These are phyloP conservation scores for Dunaliella primolecta DNA, from an alignment of 139 green algal genomes.

Conservation along the genomic window DNA sequence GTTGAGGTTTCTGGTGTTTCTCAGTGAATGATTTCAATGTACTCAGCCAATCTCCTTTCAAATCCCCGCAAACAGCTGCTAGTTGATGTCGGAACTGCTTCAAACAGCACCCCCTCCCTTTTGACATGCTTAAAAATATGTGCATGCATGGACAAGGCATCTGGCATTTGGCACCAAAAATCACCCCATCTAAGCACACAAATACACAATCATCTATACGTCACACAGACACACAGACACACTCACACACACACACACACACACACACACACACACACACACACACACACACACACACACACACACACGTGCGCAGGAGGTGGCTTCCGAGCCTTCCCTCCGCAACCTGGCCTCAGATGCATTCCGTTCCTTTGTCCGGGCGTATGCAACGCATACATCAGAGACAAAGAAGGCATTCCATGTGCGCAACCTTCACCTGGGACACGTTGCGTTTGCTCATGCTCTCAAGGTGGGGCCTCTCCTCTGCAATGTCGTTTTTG, in stretches of 20 bases:
- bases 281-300: neutral
- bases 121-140: too few species aligned
- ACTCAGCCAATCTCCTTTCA: too few species aligned
- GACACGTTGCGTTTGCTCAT: constrained; percentile 88
- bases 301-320: constrained; percentile 39
- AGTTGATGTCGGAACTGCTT: too few species aligned
- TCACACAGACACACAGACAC: constrained; percentile 4
- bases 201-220: neutral
- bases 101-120: too few species aligned
- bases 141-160: too few species aligned
- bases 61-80: too few species aligned
- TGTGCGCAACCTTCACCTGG: constrained; percentile 85
- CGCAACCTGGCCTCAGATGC: constrained; percentile 59
- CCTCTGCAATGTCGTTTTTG: too few species aligned
- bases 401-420: constrained; percentile 56
- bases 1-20: too few species aligned
- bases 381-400: constrained; percentile 77
- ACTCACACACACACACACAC: neutral
- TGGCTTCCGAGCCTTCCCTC: constrained; percentile 43
- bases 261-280: neutral
- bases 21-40: too few species aligned
- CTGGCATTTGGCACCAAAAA: too few species aligned
- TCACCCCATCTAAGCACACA: too few species aligned
- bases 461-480: constrained; percentile 56
- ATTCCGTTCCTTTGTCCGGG: constrained; percentile 81